Evolutionary conservation across 192 early-diverging fungal species (phyloP), one percentile per base, ranked within the genome.

Genomic region (Backusella westeae): DNA sequence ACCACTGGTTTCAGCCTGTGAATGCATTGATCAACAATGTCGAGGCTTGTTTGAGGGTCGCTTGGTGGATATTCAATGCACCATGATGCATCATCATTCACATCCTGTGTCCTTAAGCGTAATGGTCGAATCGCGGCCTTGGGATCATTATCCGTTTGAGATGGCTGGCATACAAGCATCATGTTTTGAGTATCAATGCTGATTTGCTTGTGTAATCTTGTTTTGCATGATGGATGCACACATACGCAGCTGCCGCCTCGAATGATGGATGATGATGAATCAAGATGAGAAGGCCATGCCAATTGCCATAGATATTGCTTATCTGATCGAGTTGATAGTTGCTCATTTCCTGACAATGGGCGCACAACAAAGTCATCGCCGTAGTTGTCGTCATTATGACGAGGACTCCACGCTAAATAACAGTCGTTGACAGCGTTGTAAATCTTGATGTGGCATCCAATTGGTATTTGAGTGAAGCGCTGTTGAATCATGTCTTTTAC

Each of bases 41-140:
- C 76, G 1, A 76, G 56, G 8, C 46, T 65, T 9, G 69, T 71
- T 8, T 80, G 71, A 0, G 75, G 69, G 4, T 35, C 39, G 1
- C 52, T 23, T 23, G 56, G 49, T 1, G 79, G 70, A 32, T 76
- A 34, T 32, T 80, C 79, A 6, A 80, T 38, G 0, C 44, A 52
- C 79, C 79, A 80, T 7, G 36, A 4, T 4, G 35, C 39, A 8
- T 69, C 8, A 21, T 21, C n/a, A 3, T 26, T 21, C 21, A 26
- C n/a, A 0, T 23, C n/a, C 0, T 6, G 53, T 88, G 85, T 17
- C 79, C 75, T 70, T 88, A 85, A 8, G 82, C 77, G 10, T 68
- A 78, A 69, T 79, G 82, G 68, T 83, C 85, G 23, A 83, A 80
- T 23, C 41, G 63, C 5, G 32, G 77, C 8, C 69, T 67, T 56